These are phyloP conservation scores for Rhytidiadelphus loreus DNA, from an alignment of 225 moss, liverwort and hornwort genomes.

Conservation along the genomic window DNA sequence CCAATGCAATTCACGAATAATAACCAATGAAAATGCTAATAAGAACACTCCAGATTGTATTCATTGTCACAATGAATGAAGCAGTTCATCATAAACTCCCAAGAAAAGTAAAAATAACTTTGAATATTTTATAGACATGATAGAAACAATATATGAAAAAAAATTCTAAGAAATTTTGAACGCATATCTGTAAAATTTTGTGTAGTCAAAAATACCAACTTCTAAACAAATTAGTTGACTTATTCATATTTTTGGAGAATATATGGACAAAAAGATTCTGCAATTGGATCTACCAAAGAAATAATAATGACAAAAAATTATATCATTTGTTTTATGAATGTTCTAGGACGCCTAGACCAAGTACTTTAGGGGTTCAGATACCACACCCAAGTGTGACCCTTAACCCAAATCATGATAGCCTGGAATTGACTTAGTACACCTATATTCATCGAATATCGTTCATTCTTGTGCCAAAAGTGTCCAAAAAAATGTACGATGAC, in stretches of 20 bases:
- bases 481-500: not conserved
- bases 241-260: not conserved
- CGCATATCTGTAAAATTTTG: too few relatives aligned
- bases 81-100: too few relatives aligned
- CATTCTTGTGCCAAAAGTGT: not conserved
- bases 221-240: not conserved
- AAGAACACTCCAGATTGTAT: not conserved
- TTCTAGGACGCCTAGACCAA: not conserved
- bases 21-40: not conserved
- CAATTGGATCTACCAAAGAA: not conserved
- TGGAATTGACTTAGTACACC: not conserved
- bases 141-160: not conserved
- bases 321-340: too few relatives aligned
- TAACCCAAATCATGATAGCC: not conserved
- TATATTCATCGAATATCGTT: not conserved
- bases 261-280: not conserved
- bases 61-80: too few relatives aligned
- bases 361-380: not conserved
- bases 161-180: not conserved
- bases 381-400: not conserved
- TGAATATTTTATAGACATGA: not conserved
- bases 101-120: not conserved
- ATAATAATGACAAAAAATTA: not conserved
- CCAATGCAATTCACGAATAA: not conserved
- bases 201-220: not conserved